Evolutionary conservation across 257 asterid species (phyloP), one percentile per base, ranked within the genome.

Genomic region (Solanum chiquidenum): DNA sequence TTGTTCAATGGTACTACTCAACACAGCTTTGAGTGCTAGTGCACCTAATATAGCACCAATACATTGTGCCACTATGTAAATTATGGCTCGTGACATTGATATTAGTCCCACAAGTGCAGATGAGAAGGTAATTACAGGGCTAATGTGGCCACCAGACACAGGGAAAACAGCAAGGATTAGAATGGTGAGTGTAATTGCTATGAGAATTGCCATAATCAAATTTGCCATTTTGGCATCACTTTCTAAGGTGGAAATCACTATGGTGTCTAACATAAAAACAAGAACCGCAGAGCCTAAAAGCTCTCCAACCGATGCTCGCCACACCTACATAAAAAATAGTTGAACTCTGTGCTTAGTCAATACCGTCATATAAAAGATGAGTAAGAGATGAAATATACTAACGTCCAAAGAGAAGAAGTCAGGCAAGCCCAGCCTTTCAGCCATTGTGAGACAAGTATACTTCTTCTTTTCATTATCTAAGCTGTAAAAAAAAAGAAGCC

Each of bases 221-320:
- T 92, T 94, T 9, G 97, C 90, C 93, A 94, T 92, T 88, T 92
- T 92, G 75, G 89, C 84, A 42, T 91, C 91, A 4, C 93, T 76
- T 33, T 95, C 91, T 0, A 90, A 0, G 1, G 98, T 94, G 0
- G 98, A 94, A 84, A 94, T 95, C 20, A 94, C 96, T 52, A 94
- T 90, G 2, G 96, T 91, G 89, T 95, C 98, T 0, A 94, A 79
- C 95, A 93, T 91, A 92, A 95, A 94, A 1, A 94, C 98, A 1
- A 94, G 88, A 6, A 94, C 93, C 0, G 98, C 98, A 0, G 98
- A 84, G 25, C 98, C 98, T 6, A 95, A 85, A 9, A 93, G 84
- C 92, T 95, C 98, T 7, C 95, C 98, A 1, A 94, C 71, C 6
- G 98, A 93, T 21, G 98, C 98, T 83, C 98, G 89, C 95, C 96